A percentile compares a stretch with the other conserved stretches of the same genome.
Evolutionary conservation across 2,329 filamentous ascomycete species (phyloP).

Genomic region (Exophiala sideris): DNA sequence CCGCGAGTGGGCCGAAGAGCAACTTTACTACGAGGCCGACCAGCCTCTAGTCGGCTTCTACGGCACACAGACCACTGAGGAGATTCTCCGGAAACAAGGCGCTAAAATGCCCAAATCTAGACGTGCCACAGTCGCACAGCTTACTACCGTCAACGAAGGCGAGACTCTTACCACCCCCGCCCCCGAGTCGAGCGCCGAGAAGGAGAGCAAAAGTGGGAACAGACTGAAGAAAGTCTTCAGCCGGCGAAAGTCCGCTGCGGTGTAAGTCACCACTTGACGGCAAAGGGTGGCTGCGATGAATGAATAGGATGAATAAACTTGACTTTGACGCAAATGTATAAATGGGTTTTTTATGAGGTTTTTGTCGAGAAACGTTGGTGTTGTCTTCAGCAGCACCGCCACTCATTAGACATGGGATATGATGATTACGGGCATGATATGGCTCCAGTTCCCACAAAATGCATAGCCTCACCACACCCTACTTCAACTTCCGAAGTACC

Average conservation of each 20-base stretch:
- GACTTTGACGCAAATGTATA: too few species aligned
- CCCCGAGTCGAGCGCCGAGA: background rate
- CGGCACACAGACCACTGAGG: slow-evolving; percentile 18
- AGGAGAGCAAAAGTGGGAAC: slow-evolving; percentile 6
- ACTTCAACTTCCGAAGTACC: too few species aligned
- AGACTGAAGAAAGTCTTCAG: slow-evolving; percentile 16
- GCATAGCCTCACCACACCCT: too few species aligned
- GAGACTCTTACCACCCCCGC: background rate
- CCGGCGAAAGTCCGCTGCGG: slow-evolving; percentile 10
- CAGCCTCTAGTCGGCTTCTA: slow-evolving; percentile 21
- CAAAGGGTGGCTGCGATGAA: too few species aligned
- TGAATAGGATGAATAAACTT: too few species aligned
- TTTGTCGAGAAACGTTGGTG: too few species aligned
- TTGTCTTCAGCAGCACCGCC: too few species aligned
- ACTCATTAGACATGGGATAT: too few species aligned
- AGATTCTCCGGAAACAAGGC: slow-evolving; percentile 10
- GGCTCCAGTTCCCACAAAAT: too few species aligned
- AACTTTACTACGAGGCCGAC: slow-evolving; percentile 15
- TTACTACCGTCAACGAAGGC: slow-evolving; percentile 8
- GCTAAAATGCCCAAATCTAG: background rate
- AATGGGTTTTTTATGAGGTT: too few species aligned
- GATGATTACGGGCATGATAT: too few species aligned
- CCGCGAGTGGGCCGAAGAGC: slow-evolving; percentile 17
- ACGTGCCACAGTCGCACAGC: slow-evolving; percentile 11
- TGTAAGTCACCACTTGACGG: background rate